Base-by-base conservation (phyloP, 768 basidiomycete genomes). In the Naganishia randhawae region DNA sequence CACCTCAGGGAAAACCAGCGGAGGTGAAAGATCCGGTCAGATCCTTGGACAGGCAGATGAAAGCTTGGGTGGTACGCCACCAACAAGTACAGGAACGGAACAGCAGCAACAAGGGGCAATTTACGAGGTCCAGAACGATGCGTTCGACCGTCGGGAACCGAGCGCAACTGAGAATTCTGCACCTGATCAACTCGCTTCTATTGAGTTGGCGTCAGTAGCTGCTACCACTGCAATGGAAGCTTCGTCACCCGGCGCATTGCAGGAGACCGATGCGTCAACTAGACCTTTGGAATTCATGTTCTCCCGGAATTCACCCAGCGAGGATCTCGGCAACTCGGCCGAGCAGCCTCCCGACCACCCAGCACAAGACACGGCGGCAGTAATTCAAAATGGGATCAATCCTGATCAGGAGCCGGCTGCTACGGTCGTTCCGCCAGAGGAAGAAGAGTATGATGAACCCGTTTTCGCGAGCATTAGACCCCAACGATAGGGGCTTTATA, bases 261-360 rank as follows among this genome's bases (percentile, higher is more conserved):
- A 22, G 2, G 14, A 55, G 10, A 2, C 54, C 33, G 32, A 19
- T 8, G 6, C 14, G 52, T 13, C 29, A 10, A 13, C 9, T 10
- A 29, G 19, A 55, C n/a, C 33, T 37, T 35, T 55, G 33, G 54
- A 55, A 55, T 55, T 35, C 54, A 55, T 32, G 54, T 55, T 55
- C 19, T 19, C 54, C 3, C 54, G 54, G n/a, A 37, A 22, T 6
- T 37, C 33, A 22, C 54, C 54, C 1, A 32, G 33, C 33, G 54
- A 55, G 9, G 31, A 8, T 11, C n/a, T 2, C 22, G 54, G 54
- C 5, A n/a, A 55, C 33, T 4, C 33, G 3, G 32, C 9, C 14
- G 33, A 55, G 27, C 9, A 37, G 19, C 10, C 54, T 11, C 11
- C 3, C 14, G 10, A 27, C 10, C 29, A 4, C 6, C 14, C 52